A percentile compares a stretch with the other conserved stretches of the same genome.
These are phyloP conservation scores for Sonneratia caseolaris DNA, from an alignment of 345 rosid genomes.

Conservation along the genomic window DNA sequence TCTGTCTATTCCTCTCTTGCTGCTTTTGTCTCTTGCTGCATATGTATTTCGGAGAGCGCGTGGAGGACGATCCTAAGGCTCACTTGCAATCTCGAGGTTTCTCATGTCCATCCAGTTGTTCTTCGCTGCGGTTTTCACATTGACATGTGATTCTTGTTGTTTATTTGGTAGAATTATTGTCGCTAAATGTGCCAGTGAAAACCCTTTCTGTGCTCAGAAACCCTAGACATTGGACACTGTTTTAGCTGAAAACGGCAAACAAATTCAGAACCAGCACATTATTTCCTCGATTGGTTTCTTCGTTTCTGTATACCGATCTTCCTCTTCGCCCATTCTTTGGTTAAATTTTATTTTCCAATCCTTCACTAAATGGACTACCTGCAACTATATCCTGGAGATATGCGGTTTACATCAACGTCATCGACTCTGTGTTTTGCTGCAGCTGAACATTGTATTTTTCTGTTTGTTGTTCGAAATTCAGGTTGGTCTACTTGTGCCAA, in stretches of 20 bases:
- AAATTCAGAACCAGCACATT: background rate
- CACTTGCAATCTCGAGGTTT: background rate
- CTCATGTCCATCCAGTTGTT: background rate
- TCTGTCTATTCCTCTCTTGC: background rate
- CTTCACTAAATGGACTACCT: background rate
- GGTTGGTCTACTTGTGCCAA: conserved; percentile 13
- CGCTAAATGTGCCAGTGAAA: background rate
- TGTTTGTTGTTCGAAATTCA: background rate
- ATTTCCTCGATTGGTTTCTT: background rate
- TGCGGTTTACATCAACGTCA: background rate
- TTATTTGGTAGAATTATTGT: background rate
- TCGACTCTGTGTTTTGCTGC: background rate
- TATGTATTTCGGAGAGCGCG: background rate
- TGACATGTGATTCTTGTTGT: background rate
- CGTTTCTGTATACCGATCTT: background rate
- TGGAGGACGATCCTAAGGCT: background rate
- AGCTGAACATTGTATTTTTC: background rate
- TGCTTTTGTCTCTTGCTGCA: background rate
- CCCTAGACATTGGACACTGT: background rate
- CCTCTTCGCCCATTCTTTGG: background rate
- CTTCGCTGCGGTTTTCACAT: background rate
- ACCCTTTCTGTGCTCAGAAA: background rate
- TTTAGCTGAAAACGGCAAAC: background rate
- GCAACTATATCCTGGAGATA: background rate
- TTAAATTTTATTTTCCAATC: background rate